Percentiles rank a stretch among this genome's conserved stretches.
Conservation (phyloP, 345 rosid species). For the Ceriops decandra region DNA sequence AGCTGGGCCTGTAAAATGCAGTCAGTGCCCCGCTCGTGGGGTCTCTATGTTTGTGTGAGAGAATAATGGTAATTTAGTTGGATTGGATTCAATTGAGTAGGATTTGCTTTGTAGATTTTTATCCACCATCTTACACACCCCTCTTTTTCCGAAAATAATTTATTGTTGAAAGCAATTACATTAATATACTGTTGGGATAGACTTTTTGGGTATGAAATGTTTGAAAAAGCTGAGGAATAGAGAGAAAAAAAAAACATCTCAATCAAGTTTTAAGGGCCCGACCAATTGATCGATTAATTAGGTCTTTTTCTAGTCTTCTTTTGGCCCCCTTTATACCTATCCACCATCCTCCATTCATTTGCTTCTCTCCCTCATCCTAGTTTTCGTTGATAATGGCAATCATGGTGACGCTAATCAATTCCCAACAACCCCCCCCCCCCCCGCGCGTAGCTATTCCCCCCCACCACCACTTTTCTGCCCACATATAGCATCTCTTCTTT, state of each 20-base stretch:
- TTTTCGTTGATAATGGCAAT: constrained; percentile 15
- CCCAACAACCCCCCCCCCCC: not conserved
- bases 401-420: constrained; percentile 8
- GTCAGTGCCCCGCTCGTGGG: constrained; percentile 11
- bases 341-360: not conserved
- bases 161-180: not conserved
- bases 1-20: constrained; percentile 13
- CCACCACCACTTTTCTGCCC: not conserved
- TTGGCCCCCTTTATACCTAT: not conserved
- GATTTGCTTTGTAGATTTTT: not conserved
- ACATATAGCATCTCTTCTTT: not conserved
- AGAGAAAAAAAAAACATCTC: not conserved
- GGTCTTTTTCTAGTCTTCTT: not conserved
- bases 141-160: not conserved
- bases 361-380: not conserved
- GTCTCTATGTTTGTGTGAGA: not conserved
- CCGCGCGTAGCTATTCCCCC: rapidly evolving
- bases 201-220: constrained; percentile 12
- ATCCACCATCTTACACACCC: no score
- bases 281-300: not conserved
- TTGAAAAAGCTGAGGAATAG: not conserved
- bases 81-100: not conserved
- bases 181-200: not conserved
- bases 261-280: not conserved
- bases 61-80: not conserved